A percentile compares a stretch with the other conserved stretches of the same genome.
Conservation (phyloP, 2,329 filamentous ascomycete genomes). For the Ceratocystis colombiana region DNA sequence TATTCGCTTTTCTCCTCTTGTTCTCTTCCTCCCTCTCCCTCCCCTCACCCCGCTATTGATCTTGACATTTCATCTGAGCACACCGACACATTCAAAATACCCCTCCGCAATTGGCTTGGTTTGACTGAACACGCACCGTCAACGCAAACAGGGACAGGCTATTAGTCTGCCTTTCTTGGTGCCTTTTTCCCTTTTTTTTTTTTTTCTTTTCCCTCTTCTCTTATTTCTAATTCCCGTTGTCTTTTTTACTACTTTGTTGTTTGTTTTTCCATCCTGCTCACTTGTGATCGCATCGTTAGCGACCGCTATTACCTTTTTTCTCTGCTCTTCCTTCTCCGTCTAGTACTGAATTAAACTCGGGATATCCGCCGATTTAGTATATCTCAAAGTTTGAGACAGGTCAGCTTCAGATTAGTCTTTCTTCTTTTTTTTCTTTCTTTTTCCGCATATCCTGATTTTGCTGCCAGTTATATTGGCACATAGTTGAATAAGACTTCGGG, state of each 20-base stretch:
- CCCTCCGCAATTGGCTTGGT: conserved; percentile 5
- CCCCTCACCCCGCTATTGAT: conserved; percentile 11
- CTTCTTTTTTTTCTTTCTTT: not conserved
- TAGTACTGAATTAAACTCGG: not conserved
- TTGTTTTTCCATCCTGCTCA: not conserved
- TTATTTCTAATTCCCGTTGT: not conserved
- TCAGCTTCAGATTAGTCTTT: not conserved
- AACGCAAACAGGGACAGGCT: not conserved
- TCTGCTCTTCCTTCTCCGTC: not conserved
- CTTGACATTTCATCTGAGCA: conserved; percentile 11
- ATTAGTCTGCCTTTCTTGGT: not conserved
- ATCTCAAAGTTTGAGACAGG: conserved; percentile 10
- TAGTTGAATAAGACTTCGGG: not conserved
- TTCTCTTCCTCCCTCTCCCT: not conserved
- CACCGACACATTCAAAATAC: conserved; percentile 10
- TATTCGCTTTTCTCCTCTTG: not conserved
- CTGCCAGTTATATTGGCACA: not conserved
- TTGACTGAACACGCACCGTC: not conserved
- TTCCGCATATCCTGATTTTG: not conserved
- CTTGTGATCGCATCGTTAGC: not conserved
- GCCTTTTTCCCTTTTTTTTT: not conserved
- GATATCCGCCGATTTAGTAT: not conserved
- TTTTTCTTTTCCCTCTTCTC: not conserved
- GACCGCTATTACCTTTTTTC: not conserved
- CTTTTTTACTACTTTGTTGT: not conserved